Base-by-base conservation (phyloP, 2,329 filamentous ascomycete genomes). In the Grosmannia clavigera region DNA sequence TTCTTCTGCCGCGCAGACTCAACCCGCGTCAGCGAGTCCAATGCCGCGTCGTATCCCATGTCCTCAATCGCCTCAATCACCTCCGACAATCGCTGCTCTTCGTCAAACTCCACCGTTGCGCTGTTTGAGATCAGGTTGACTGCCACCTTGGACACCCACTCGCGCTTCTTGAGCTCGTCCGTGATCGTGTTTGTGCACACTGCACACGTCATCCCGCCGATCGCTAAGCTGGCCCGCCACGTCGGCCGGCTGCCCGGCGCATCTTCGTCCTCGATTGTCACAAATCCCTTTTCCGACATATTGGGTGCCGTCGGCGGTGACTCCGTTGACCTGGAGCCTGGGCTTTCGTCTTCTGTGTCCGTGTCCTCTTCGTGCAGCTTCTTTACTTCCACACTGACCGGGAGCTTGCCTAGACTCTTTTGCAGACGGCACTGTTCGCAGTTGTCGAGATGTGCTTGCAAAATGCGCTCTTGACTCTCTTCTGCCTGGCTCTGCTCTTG, bases 121-220 rank as follows among this genome's bases (percentile, higher is more conserved):
- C 82, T 88, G 70, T 88, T 85, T 27, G 81, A 80, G 55, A 90
- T 77, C 11, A 90, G 75, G 65, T 84, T 87, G 66, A 90, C 81
- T 1, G 74, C 74, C 50, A 81, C 76, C 5, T 80, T 78, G 57
- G 76, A 74, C 31, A 90, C 74, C 75, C 80, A 86, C 5, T 80
- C 75, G 27, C 78, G 71, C 62, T 82, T 80, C 55, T 80, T 73
- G 46, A 90, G 70, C 63, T 81, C 80, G 7, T 78, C 73, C 14
- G 80, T 84, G 65, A 90, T 81, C 48, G 78, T 76, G 67, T 84
- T 85, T 58, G 78, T 78, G 67, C 87, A 91, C 14, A 85, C 79
- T 16, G 83, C 82, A 68, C 87, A 90, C 4, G 84, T 88, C 86
- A 91, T 90, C 58, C 87, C 87, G 33, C 79, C 82, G 50, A 91